Evolutionary conservation across 192 early-diverging fungal species (phyloP).

Genomic region (Glomus cerebriforme): DNA sequence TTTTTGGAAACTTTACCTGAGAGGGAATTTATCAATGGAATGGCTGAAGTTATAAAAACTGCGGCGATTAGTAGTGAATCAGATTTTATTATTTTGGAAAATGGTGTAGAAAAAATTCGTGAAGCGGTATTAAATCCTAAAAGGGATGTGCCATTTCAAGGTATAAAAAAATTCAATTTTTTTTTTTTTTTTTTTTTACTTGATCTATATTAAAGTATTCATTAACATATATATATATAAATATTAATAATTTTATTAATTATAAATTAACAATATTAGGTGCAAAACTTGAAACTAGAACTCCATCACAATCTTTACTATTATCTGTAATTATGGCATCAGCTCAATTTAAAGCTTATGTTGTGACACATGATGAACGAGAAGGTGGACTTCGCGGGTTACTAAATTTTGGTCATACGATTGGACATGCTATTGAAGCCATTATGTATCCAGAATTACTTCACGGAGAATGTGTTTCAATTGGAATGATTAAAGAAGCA

Average conservation of each 20-base stretch:
- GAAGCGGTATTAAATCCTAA: conserved; percentile 59
- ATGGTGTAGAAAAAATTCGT: conserved; percentile 77
- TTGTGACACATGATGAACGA: conserved; percentile 94
- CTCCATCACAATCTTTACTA: conserved; percentile 65
- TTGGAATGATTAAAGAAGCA: conserved; percentile 94
- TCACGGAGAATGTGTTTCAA: conserved; percentile 95
- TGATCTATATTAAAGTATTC: no score
- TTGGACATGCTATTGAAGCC: conserved; percentile 97
- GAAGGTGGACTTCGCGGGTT: conserved; percentile 92
- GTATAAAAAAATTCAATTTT: conserved; percentile 22
- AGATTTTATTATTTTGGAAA: conserved; percentile 91
- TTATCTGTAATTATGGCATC: conserved; percentile 86
- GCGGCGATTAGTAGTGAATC: conserved; percentile 88
- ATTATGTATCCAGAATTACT: conserved; percentile 84
- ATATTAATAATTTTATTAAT: background rate
- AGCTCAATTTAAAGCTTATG: conserved; percentile 88
- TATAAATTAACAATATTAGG: conserved; percentile 42
- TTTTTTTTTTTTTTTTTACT: background rate
- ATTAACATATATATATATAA: no score
- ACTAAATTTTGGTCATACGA: conserved; percentile 96
- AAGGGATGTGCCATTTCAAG: conserved; percentile 46
- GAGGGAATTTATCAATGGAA: conserved; percentile 93
- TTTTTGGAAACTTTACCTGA: conserved; percentile 85
- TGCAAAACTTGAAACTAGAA: conserved; percentile 59
- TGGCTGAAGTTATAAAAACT: conserved; percentile 98